Evolutionary conservation across 306 rosid species (phyloP).

Genomic region (Cicer yamashitae): DNA sequence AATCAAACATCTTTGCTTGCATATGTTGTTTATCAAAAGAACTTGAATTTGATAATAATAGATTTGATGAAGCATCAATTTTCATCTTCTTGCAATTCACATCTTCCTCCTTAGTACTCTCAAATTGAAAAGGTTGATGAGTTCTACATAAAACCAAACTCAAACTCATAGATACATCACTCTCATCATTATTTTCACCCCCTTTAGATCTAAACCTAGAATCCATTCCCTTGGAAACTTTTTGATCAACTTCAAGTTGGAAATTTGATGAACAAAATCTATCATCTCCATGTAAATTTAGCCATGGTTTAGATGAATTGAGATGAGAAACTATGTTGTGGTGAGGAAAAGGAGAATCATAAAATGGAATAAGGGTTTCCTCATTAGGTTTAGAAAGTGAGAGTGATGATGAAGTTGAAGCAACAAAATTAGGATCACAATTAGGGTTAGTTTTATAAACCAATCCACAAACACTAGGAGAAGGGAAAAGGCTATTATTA

Average conservation of each 20-base stretch:
- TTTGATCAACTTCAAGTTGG: conserved; percentile 42
- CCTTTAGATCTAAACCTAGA: conserved; percentile 27
- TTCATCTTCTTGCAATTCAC: conserved; percentile 69
- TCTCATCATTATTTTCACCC: neutral
- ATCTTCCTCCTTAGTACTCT: conserved; percentile 34
- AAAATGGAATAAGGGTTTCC: conserved; percentile 44
- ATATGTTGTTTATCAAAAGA: conserved; percentile 38
- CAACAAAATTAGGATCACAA: conserved; percentile 47
- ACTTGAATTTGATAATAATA: conserved; percentile 51
- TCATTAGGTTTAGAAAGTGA: conserved; percentile 49
- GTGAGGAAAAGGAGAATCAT: conserved; percentile 42
- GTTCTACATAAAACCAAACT: conserved; percentile 47
- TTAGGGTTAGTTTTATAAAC: conserved; percentile 67
- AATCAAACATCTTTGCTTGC: conserved; percentile 38
- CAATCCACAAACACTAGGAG: conserved; percentile 63
- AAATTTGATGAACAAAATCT: conserved; percentile 39
- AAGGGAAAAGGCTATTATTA: conserved; percentile 47
- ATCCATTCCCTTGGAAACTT: conserved; percentile 52
- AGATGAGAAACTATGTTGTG: conserved; percentile 20
- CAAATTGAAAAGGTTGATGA: conserved; percentile 34
- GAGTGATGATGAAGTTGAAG: conserved; percentile 49
- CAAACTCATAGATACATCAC: conserved; percentile 46
- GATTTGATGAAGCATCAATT: conserved; percentile 53
- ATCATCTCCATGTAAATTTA: conserved; percentile 49
- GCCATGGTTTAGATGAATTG: conserved; percentile 51